Percentiles rank a stretch among this genome's conserved stretches.
Conservation (phyloP, 2,329 filamentous ascomycete species). For the Drechslerella coelobrocha region DNA sequence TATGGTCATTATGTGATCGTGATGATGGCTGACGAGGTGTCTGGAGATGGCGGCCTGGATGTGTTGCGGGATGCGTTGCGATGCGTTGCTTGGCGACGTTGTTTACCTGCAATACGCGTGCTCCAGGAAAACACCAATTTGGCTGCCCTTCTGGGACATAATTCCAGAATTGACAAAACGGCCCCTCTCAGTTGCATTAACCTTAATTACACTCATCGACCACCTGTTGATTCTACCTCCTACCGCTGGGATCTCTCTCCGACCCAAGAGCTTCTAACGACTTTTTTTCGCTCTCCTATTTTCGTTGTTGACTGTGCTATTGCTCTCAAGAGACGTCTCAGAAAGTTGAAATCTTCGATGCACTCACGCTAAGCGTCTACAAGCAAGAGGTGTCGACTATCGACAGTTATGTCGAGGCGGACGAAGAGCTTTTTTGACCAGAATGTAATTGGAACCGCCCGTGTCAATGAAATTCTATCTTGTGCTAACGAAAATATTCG, state of each 20-base stretch:
- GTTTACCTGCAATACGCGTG: constrained; percentile 34
- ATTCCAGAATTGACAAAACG: not conserved
- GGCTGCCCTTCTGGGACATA: constrained; percentile 23
- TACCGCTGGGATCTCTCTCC: not conserved
- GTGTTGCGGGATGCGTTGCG: not conserved
- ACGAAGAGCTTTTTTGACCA: constrained; percentile 44
- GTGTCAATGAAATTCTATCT: not conserved
- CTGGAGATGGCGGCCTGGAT: not conserved
- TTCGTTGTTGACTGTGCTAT: not conserved
- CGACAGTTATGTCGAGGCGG: constrained; percentile 23
- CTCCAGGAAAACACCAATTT: constrained; percentile 35
- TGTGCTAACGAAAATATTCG: not conserved
- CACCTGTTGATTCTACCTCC: not conserved
- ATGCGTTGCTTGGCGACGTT: constrained; percentile 39
- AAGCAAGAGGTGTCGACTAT: not conserved
- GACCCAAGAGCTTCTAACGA: not conserved
- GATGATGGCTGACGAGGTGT: not conserved
- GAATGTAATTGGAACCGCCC: constrained; percentile 14
- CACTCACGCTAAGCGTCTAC: not conserved
- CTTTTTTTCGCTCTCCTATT: not conserved
- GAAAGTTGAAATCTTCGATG: not conserved
- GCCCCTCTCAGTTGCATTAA: not conserved
- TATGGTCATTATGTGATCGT: not conserved
- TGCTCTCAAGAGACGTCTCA: not conserved
- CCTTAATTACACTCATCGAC: not conserved